Percentiles rank a stretch among this genome's conserved stretches.
phyloP scores from a whole-genome alignment of 1,284 basidiomycete species.

The Puccinia hordei region DNA sequence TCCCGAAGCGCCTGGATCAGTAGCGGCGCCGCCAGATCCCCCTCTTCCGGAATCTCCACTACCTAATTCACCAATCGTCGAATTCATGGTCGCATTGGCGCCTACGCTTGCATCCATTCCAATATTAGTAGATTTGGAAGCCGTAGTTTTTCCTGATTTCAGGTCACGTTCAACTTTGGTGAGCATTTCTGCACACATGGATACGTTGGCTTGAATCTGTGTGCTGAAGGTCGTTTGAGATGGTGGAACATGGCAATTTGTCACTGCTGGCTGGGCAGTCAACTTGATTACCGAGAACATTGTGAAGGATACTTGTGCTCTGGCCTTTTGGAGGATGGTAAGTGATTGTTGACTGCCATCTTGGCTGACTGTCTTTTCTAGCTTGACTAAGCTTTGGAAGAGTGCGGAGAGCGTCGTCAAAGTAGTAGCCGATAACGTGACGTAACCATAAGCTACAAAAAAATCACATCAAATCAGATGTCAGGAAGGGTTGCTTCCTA shows the following conservation, averaged over 20 bases:
- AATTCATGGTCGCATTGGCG: conserved; percentile 8
- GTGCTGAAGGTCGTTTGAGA: conserved; percentile 27
- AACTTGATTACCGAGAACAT: conserved; percentile 45
- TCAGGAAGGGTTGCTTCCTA: background rate
- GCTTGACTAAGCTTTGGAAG: conserved; percentile 23
- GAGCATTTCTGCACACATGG: conserved; percentile 28
- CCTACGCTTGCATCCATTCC: conserved; percentile 1
- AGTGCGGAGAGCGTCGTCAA: conserved; percentile 34
- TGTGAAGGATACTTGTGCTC: conserved; percentile 14
- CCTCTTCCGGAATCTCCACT: background rate
- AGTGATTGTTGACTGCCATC: conserved; percentile 17
- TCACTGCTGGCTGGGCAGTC: conserved; percentile 31
- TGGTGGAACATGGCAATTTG: conserved; percentile 22
- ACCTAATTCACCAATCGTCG: conserved; percentile 1
- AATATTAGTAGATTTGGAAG: background rate
- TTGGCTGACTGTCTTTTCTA: conserved; percentile 31
- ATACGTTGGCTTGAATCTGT: conserved; percentile 31
- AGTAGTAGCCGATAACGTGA: conserved; percentile 30
- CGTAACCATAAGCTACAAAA: conserved; percentile 25
- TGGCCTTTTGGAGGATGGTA: background rate
- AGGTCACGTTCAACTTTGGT: conserved; percentile 24
- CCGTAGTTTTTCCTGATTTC: background rate
- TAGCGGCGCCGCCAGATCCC: background rate
- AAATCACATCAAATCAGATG: background rate
- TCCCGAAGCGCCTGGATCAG: background rate